Conservation (phyloP, 2,329 filamentous ascomycete genomes). For the Colletotrichum viniferum region DNA sequence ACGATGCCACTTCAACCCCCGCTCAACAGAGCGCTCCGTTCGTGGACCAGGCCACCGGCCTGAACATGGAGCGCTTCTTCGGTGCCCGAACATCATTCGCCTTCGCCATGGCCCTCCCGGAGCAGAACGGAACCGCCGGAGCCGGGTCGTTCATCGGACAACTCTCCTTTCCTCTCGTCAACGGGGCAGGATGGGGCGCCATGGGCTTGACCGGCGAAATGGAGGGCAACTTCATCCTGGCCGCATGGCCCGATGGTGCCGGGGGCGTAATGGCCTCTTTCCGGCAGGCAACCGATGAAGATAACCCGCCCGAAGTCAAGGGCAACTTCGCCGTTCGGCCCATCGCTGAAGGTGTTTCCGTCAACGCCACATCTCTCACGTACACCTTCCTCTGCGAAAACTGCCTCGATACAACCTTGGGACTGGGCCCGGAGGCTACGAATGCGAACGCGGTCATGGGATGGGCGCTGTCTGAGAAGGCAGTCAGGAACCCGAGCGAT, state of each 20-base stretch:
- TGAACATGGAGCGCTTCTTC: slow-evolving; percentile 42
- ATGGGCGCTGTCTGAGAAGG: slow-evolving; percentile 35
- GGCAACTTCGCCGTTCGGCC: slow-evolving; percentile 43
- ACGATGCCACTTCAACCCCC: slow-evolving; percentile 16
- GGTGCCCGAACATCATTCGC: slow-evolving; percentile 41
- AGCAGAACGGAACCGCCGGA: slow-evolving; percentile 21
- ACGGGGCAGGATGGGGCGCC: slow-evolving; percentile 49
- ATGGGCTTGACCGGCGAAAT: slow-evolving; percentile 48
- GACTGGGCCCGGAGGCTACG: slow-evolving; percentile 29
- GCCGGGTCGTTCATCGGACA: slow-evolving; percentile 50
- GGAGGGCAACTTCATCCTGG: slow-evolving; percentile 47
- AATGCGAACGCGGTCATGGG: slow-evolving; percentile 35
- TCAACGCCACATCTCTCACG: slow-evolving; percentile 45
- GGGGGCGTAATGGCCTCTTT: slow-evolving; percentile 44
- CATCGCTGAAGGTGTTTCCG: slow-evolving; percentile 45
- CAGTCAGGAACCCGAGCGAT: slow-evolving; percentile 25
- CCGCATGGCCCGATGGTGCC: slow-evolving; percentile 46
- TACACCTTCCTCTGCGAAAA: slow-evolving; percentile 51
- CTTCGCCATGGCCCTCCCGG: slow-evolving; percentile 46
- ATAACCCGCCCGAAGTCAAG: slow-evolving; percentile 45
- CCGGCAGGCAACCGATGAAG: slow-evolving; percentile 46
- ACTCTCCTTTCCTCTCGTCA: slow-evolving; percentile 42
- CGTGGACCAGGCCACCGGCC: slow-evolving; percentile 35
- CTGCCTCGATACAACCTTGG: slow-evolving; percentile 33
- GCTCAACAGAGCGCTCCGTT: slow-evolving; percentile 27